Evolutionary conservation across 805 yeast genomes (phyloP).

Genomic region (Candida nitratophila): DNA sequence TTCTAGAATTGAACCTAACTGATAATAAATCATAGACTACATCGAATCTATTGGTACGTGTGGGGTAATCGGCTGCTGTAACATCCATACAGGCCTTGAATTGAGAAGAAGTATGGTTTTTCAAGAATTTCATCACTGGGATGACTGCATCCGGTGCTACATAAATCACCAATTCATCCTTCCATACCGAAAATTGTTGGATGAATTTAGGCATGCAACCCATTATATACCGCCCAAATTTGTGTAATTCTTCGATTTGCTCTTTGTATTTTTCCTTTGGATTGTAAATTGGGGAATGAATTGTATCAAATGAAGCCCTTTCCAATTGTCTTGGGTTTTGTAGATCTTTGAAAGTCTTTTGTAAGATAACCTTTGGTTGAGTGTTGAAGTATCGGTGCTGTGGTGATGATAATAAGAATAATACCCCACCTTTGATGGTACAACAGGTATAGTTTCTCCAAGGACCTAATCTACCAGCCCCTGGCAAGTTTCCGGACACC

Average conservation of each 20-base stretch:
- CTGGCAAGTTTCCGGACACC: too few relatives aligned
- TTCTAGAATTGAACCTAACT: conserved; percentile 77
- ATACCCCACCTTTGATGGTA: not conserved
- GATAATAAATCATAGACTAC: conserved; percentile 79
- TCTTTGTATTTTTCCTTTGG: conserved; percentile 72
- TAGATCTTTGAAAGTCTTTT: conserved; percentile 17
- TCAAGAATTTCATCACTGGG: conserved; percentile 65
- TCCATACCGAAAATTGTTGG: conserved; percentile 85
- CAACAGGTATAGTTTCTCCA: too few relatives aligned
- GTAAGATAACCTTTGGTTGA: conserved; percentile 1
- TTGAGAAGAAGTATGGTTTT: conserved; percentile 75
- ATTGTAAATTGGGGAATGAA: conserved; percentile 49
- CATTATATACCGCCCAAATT: conserved; percentile 74
- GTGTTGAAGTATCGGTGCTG: not conserved
- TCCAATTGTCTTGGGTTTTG: conserved; percentile 28
- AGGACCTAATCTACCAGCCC: too few relatives aligned
- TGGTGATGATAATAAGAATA: not conserved
- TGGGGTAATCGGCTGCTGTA: conserved; percentile 83
- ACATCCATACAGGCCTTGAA: conserved; percentile 73
- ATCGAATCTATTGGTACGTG: conserved; percentile 78
- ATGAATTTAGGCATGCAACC: conserved; percentile 73
- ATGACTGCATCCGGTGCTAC: conserved; percentile 69
- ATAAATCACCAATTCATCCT: conserved; percentile 73
- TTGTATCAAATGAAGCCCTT: conserved; percentile 25
- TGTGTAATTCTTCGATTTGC: conserved; percentile 64